Base-by-base conservation (phyloP, 139 green algal species). In the Coelastrella sp. region DNA sequence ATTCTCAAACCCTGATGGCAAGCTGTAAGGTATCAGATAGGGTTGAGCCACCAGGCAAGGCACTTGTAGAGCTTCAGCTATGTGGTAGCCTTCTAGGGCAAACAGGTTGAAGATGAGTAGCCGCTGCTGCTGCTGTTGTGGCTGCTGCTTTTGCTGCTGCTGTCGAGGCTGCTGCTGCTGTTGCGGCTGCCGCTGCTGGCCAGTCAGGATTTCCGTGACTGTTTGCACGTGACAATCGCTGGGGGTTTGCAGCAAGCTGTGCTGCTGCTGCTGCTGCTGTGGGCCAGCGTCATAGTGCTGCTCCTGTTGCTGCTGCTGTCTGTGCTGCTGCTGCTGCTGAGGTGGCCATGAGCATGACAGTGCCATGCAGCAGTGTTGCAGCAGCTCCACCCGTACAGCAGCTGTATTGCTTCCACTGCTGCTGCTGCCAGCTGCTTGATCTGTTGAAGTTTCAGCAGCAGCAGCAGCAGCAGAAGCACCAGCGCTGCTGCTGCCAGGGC, bases 1-100 rank as follows among this genome's bases (percentile, higher is more conserved):
- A 0, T 81, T 56, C 17, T 78, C 23, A 6, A 96, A 94, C 0
- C 59, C 58, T 1, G 80, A 57, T 4, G 94, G 94, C 23, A 71
- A 66, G n/a, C 54, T 32, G 91, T 97, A 96, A 0, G 95, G 95
- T 13, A 96, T 89, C 64, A 95, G 83, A 90, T 95, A 98, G 11
- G 95, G 92, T 6, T 93, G 93, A 0, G 87, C 92, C 0, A 92
- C 95, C 3, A 93, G 17, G 65, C 93, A 95, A 4, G 74, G 90
- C 23, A 96, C 68, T 2, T 83, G 47, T 54, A 97, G 90, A 5
- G 90, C 91, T 90, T 97, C 94, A 4, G 94, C 94, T 4, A 96
- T 93, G 89, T 94, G 91, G 77, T 93, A 96, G 22, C 83, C 94
- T 80, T 97, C 94, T 58, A 96, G 85, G 0, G 92, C 82, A 86